Percentiles rank a stretch among this genome's conserved stretches.
These are phyloP conservation scores for Amanita pallidorosea DNA, from an alignment of 768 basidiomycete genomes.

Conservation along the genomic window DNA sequence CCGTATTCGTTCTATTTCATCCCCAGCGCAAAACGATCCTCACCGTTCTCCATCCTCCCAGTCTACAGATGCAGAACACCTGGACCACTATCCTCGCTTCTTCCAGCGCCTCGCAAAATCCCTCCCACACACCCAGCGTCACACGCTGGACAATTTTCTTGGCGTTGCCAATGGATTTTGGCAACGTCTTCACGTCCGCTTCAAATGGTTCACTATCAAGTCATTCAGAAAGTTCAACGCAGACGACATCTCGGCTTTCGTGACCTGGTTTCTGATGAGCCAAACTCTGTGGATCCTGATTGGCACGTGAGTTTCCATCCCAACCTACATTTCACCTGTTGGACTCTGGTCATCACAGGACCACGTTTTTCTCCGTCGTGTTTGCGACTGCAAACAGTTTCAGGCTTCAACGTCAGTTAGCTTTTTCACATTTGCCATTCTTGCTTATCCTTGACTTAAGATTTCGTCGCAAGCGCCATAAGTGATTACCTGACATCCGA, in stretches of 20 bases:
- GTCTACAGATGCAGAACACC: background rate
- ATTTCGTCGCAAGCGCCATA: slow-evolving; percentile 76
- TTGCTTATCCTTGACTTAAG: slow-evolving; percentile 24
- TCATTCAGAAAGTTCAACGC: slow-evolving; percentile 93
- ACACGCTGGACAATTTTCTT: slow-evolving; percentile 84
- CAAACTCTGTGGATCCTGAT: slow-evolving; percentile 94
- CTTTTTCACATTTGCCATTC: background rate
- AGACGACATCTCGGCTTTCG: slow-evolving; percentile 93
- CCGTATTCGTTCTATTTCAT: background rate
- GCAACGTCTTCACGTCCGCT: slow-evolving; percentile 80
- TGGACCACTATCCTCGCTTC: slow-evolving; percentile 68
- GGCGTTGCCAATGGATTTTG: slow-evolving; percentile 83
- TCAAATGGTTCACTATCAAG: slow-evolving; percentile 95
- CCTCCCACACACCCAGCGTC: slow-evolving; percentile 66
- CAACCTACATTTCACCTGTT: background rate
- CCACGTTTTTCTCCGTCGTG: slow-evolving; percentile 91
- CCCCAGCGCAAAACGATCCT: slow-evolving; percentile 8
- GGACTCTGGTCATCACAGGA: slow-evolving; percentile 34
- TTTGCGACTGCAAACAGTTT: slow-evolving; percentile 87
- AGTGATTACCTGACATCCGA: slow-evolving; percentile 90
- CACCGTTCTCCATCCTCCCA: background rate
- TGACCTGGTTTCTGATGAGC: slow-evolving; percentile 93
- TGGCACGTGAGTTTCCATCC: slow-evolving; percentile 59
- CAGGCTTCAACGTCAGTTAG: slow-evolving; percentile 60
- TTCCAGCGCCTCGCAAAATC: slow-evolving; percentile 71